phyloP scores from a whole-genome alignment of 352 stramenopile genomes.

The Chrysophaeum taylorii region DNA sequence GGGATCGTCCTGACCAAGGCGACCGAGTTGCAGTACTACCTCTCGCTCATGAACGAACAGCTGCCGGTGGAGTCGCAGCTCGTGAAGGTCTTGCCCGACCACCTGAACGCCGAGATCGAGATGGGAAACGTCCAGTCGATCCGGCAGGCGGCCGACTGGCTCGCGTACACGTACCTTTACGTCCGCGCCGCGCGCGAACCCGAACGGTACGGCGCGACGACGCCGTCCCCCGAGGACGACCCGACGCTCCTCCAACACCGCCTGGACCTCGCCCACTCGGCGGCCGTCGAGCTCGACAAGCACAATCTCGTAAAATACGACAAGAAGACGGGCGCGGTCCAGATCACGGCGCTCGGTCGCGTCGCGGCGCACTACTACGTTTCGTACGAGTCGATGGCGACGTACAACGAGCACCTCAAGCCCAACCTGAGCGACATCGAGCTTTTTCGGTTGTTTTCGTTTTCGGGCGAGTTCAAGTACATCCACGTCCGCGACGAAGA shows the following conservation, averaged over 20 bases:
- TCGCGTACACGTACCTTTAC: conserved; percentile 99
- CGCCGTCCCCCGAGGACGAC: conserved; percentile 72
- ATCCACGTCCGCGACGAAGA: conserved; percentile 96
- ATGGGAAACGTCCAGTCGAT: conserved; percentile 87
- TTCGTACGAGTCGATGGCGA: conserved; percentile 89
- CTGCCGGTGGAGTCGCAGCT: conserved; percentile 98
- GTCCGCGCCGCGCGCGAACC: conserved; percentile 97
- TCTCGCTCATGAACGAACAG: conserved; percentile 98
- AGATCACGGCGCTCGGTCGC: conserved; percentile 88
- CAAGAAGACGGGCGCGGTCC: conserved; percentile 79
- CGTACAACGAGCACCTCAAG: conserved; percentile 96
- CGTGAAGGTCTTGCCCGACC: conserved; percentile 86
- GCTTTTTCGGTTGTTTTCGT: conserved; percentile 92
- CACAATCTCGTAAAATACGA: conserved; percentile 97
- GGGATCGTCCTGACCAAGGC: conserved; percentile 99
- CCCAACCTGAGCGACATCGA: conserved; percentile 99
- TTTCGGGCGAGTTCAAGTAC: conserved; percentile 97
- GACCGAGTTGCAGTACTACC: conserved; percentile 96
- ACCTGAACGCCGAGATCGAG: conserved; percentile 97
- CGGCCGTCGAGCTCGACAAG: conserved; percentile 86
- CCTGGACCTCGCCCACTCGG: conserved; percentile 89
- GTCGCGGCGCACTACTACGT: conserved; percentile 99
- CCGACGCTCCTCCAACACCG: conserved; percentile 83
- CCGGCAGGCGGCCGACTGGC: conserved; percentile 86
- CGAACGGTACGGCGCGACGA: conserved; percentile 81